Base-by-base conservation (phyloP, 768 basidiomycete genomes). In the Termitomyces bulborhizus region DNA sequence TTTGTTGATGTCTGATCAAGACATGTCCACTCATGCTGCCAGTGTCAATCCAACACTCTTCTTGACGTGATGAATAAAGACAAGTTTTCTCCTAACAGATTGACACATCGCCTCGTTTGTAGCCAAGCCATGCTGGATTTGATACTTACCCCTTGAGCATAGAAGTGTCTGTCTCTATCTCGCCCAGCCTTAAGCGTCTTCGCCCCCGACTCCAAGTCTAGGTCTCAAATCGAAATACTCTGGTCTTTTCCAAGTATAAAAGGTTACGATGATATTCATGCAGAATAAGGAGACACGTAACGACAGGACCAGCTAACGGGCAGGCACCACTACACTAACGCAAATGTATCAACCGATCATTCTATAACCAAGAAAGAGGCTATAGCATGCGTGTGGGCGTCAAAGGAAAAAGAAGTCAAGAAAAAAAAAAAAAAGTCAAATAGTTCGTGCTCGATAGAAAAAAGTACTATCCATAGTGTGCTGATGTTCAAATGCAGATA, bases 301-400 rank as follows among this genome's bases (percentile, higher is more conserved):
- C 34, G 66, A 65, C 59, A 16, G 66, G 62, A 67, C 57, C 53
- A 64, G 63, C 57, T 62, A 62, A 54, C 62, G 63, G 62, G 64
- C 27, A 15, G 21, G 13, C 27, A 52, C 63, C 65, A 66, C 65
- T 63, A 61, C 62, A 58, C 63, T 64, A 55, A 45, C 39, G 40
- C 46, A 53, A 43, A 46, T 54, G 53, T 43, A 58, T 53, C 46
- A 27, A 46, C 21, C 40, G 24, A 37, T 41, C 29, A 50, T 42
- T 47, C 21, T 34, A 53, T 36, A 16, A 36, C 24, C 16, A 3
- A 24, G 4, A 6, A 9, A 44, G 3, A 27, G 15, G 7, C 43
- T 16, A 26, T 27, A 27, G 3, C 6, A 27, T 29, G 27, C 44
- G n/a, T 27, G 26, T 44, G 26, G 26, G 1, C 24, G 26, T 16